A percentile compares a stretch with the other conserved stretches of the same genome.
Conservation (phyloP, 202 grass and related monocot genomes). For the Zoysia matrella region DNA sequence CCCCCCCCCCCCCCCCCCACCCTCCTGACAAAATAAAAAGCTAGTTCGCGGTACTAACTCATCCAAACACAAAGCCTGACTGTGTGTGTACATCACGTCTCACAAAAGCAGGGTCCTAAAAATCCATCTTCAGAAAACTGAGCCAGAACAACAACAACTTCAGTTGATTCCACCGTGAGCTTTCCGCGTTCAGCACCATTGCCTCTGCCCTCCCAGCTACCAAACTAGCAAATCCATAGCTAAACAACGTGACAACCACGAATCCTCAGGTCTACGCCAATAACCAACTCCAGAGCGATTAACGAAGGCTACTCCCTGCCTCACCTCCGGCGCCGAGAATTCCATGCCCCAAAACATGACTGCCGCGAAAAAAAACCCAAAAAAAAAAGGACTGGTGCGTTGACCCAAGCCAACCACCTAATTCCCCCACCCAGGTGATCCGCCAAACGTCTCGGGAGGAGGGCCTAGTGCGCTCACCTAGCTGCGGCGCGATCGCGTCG, state of each 20-base stretch:
- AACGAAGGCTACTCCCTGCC: too few relatives aligned
- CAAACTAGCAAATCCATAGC: neutral
- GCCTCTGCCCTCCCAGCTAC: neutral
- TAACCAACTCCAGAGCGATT: neutral
- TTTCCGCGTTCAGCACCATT: neutral
- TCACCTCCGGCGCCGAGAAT: neutral
- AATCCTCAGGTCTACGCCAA: neutral
- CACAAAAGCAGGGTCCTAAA: neutral
- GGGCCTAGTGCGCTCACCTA: slow-evolving; percentile 58
- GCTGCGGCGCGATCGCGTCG: slow-evolving; percentile 80
- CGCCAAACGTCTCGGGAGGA: neutral
- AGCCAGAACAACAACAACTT: neutral
- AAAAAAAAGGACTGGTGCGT: slow-evolving; percentile 40
- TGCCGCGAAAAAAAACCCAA: slow-evolving; percentile 21
- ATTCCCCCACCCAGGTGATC: neutral
- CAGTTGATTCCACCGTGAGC: neutral
- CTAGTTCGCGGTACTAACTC: neutral
- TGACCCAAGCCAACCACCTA: slow-evolving; percentile 38
- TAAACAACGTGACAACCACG: neutral
- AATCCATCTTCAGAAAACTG: neutral
- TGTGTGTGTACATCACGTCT: neutral
- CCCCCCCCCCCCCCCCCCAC: too few relatives aligned
- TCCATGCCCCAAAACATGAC: slow-evolving; percentile 2
- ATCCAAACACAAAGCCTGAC: neutral
- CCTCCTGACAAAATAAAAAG: too few relatives aligned